Base-by-base conservation (phyloP, 2,329 filamentous ascomycete species). In the Lasiodiplodia sp. region DNA sequence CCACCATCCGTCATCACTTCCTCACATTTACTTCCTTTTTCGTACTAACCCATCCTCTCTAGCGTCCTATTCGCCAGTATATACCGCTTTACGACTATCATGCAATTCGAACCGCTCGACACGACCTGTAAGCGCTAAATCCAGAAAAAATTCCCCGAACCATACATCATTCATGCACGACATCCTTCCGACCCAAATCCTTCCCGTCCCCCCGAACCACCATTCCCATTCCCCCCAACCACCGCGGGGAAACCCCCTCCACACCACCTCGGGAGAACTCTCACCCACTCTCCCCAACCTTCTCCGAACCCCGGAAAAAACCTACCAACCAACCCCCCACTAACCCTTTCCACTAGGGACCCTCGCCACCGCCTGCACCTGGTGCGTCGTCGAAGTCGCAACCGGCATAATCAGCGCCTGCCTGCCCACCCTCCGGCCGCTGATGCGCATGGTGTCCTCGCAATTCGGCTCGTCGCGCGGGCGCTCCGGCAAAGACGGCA, bases 1-100 rank as follows among this genome's bases (percentile, higher is more conserved):
- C 3, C 25, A 28, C 25, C 25, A 28, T 28, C 25, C 25, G 25
- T 28, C 31, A 31, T 31, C 31, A 31, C 31, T 31, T 31, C 8
- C 31, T 10, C 31, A 31, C 31, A 8, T 31, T 31, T 31, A 7
- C 31, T 31, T 31, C 31, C 31, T 31, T 31, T 4, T 18, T 2
- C 10, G 2, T 7, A 31, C 70, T 71, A 25, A 73, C 60, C 4
- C 8, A 0, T 31, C 8, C 31, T 2, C 51, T 37, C 7, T 38
- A 73, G 72, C 52, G 70, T 73, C 3, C 63, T 73, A n/a, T 73
- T 70, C 56, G 71, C 72, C 25, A 71, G 68, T 37, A 66, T 69
- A 14, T 72, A 73, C 66, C 68, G 71, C 53, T 67, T 67, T 62
- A 71, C 70, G 2, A 70, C 70, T 12, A 57, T 71, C 34, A 70